Base-by-base conservation (phyloP, 1,284 basidiomycete species). In the Cystobasidium sp. region DNA sequence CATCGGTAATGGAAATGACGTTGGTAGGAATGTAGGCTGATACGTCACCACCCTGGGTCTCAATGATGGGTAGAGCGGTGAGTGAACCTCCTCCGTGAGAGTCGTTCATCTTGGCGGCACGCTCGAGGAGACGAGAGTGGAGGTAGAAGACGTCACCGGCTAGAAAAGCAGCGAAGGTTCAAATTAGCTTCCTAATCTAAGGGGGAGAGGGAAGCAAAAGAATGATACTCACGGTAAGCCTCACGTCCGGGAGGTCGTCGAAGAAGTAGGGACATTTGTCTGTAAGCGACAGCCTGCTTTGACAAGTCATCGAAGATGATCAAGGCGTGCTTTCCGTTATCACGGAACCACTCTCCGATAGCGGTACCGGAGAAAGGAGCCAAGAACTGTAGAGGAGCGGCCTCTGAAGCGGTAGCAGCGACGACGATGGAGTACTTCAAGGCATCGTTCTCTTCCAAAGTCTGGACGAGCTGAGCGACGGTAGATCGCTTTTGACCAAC, bases 331-430 rank as follows among this genome's bases (percentile, higher is more conserved):
- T 81, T 96, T 87, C 94, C 94, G 85, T 99, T 98, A 87, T 99
- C 96, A 87, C 96, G 94, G 96, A 99, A 99, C 96, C 96, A 99
- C 87, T 99, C 96, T 85, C 96, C 96, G 92, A 99, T 99, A 82
- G 96, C 95, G 85, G 93, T 96, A 79, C 96, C 96, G 81, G 96
- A 96, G 94, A 99, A 99, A 81, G 96, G 96, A 82, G 96, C 96
- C 80, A 98, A 91, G 87, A 97, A 99, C 85, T 98, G 96, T 75
- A 99, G 88, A 79, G 96, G 96, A 81, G 96, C 96, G 82, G 96
- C 96, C 87, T 99, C 96, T 55, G 95, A 97, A 77, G 96, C 96
- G 78, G 96, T 99, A 81, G 96, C 96, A 82, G 96, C 96, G 81
- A 99, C 96, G 80, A 99, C 93, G 86, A 97, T 95, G 77, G 94